A percentile compares a stretch with the other conserved stretches of the same genome.
Conservation (phyloP, 176 grass and related monocot genomes). For the Saccharum spontaneum region DNA sequence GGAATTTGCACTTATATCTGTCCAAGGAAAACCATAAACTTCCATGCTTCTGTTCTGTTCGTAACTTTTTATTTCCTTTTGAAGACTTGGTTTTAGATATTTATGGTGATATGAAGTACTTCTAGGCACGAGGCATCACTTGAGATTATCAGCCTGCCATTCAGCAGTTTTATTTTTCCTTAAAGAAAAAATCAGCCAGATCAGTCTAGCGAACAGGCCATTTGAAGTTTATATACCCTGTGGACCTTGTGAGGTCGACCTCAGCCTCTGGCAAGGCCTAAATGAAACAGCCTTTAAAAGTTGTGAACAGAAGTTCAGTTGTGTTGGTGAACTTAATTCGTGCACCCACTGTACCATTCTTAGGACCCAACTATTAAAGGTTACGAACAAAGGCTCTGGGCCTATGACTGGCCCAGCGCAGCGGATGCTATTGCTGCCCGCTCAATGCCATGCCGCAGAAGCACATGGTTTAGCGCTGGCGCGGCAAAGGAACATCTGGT, state of each 20-base stretch:
- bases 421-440: constrained; percentile 4
- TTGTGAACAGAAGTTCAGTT: constrained; percentile 31
- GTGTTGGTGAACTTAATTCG: constrained; percentile 15
- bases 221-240: neutral
- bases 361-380: constrained; percentile 45
- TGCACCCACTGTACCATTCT: constrained; percentile 33
- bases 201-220: too few species aligned
- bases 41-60: neutral
- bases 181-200: too few species aligned
- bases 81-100: neutral
- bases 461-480: constrained; percentile 37
- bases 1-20: neutral
- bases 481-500: constrained; percentile 33
- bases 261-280: constrained; percentile 16
- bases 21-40: neutral
- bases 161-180: too few species aligned
- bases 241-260: neutral
- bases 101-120: neutral
- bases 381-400: constrained; percentile 34
- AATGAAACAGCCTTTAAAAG: constrained; percentile 31
- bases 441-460: constrained; percentile 22
- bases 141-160: too few species aligned
- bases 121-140: neutral
- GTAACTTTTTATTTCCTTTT: neutral
- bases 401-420: neutral